Evolutionary conservation across 192 early-diverging fungal genomes (phyloP).

Genomic region (Backusella macrospora): DNA sequence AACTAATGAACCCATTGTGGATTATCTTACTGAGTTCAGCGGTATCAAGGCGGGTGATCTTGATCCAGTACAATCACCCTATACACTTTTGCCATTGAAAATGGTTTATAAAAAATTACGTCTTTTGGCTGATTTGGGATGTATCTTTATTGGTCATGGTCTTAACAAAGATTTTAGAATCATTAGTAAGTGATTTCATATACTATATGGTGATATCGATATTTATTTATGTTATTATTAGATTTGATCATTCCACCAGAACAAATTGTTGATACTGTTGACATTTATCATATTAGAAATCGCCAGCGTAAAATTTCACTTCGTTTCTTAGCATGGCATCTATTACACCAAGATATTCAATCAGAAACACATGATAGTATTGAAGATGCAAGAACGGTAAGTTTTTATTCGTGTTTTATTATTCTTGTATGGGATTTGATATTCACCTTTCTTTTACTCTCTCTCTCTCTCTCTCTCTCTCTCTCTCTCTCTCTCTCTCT

Average conservation of each 20-base stretch:
- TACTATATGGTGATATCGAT: not conserved
- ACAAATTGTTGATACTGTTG: constrained; percentile 94
- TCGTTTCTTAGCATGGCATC: constrained; percentile 89
- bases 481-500: no score
- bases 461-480: no score
- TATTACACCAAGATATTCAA: constrained; percentile 86
- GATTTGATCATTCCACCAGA: constrained; percentile 84
- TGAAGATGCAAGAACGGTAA: constrained; percentile 87
- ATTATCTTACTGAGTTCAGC: constrained; percentile 93
- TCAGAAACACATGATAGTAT: constrained; percentile 89
- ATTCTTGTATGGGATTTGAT: not conserved
- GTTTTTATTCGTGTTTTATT: not conserved
- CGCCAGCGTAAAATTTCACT: constrained; percentile 86
- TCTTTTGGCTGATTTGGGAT: constrained; percentile 86
- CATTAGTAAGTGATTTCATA: constrained; percentile 67
- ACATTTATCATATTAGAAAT: constrained; percentile 83
- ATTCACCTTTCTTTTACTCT: no score
- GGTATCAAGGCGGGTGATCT: constrained; percentile 92
- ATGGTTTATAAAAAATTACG: constrained; percentile 93
- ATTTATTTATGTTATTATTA: constrained; percentile 32
- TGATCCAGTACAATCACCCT: constrained; percentile 66
- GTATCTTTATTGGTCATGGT: constrained; percentile 94
- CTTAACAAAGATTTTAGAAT: constrained; percentile 95
- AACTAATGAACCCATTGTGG: constrained; percentile 81
- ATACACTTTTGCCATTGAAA: constrained; percentile 88